Evolutionary conservation across 495 filamentous ascomycete genomes (phyloP), one percentile per base, ranked within the genome.

Genomic region (Talaromyces thailandensis): DNA sequence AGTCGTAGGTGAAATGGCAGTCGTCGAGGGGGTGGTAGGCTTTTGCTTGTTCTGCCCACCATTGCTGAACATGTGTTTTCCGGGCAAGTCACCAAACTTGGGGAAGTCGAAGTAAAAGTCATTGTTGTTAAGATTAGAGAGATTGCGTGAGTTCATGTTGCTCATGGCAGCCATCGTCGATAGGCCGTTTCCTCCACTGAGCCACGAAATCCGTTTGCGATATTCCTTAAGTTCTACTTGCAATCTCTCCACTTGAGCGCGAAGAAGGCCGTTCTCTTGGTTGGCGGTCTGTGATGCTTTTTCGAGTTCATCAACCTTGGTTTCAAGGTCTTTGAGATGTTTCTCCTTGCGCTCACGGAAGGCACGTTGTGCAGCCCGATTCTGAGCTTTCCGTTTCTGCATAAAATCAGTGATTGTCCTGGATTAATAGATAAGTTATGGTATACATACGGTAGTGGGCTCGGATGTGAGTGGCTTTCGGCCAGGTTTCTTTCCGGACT

Each of bases 291-390:
- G 87, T 1, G 93, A 95, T 2, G 83, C 81, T 75, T 93, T 93
- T 71, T 95, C 88, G n/a, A 99, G 77, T 67, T 96, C 92, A 21
- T 89, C 82, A 23, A 98, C 94, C 72, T 97, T 97, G 56, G 86
- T 90, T 73, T 99, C 94, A 26, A 99, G 79, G 68, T 99, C 95
- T 71, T 93, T 96, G 50, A 99, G 70, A 68, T 99, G 94, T 75
- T 91, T 96, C 76, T 99, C 94, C 77, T 99, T 99, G 55, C 94
- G 90, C 71, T 99, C 94, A 25, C 94, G 84, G 84, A 99, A 99
- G 6, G 94, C 94, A 48, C 94, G 84, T 76, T 99, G 94, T 28
- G 94, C 94, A 1, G 95, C 94, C 62, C 94, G 88, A 67, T 99
- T 99, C 70, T 99, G 94, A 11, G 95, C 94, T 76, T 99, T 99